These are phyloP conservation scores for Cyclotella sp. DNA, from an alignment of 108 stramenopile genomes.

Conservation along the genomic window DNA sequence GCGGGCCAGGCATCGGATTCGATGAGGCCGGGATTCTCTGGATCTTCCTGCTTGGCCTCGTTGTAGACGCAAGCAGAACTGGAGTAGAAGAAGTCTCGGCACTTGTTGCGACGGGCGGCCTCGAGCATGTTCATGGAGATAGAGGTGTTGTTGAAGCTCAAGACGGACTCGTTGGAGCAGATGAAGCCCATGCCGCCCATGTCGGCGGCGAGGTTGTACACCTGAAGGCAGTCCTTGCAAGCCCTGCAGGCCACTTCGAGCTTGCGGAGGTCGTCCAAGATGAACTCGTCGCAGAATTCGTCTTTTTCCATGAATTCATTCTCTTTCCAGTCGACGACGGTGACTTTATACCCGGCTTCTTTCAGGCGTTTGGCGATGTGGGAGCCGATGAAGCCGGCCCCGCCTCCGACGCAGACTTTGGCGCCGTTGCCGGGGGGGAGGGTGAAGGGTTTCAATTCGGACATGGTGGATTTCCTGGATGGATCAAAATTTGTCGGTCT, in stretches of 20 bases:
- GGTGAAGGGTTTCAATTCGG: constrained; percentile 66
- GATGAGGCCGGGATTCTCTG: constrained; percentile 93
- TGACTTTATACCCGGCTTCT: constrained; percentile 90
- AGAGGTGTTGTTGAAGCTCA: constrained; percentile 99
- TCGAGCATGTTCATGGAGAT: constrained; percentile 99
- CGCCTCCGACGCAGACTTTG: constrained; percentile 95
- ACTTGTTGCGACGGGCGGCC: constrained; percentile 91
- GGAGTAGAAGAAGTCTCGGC: constrained; percentile 95
- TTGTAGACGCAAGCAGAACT: constrained; percentile 98
- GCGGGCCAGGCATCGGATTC: constrained; percentile 99
- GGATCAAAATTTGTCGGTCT: neutral
- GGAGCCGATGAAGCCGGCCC: constrained; percentile 97
- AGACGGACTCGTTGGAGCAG: constrained; percentile 95
- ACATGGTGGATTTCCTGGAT: constrained; percentile 23
- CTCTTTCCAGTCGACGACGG: constrained; percentile 95
- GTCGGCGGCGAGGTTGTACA: constrained; percentile 99
- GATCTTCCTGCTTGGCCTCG: constrained; percentile 98
- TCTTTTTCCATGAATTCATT: constrained; percentile 97
- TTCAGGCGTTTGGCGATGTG: constrained; percentile 98
- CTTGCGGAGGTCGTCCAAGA: constrained; percentile 93
- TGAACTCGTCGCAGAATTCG: constrained; percentile 98
- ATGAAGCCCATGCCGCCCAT: constrained; percentile 99
- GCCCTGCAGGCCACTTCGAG: constrained; percentile 94
- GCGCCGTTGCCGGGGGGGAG: constrained; percentile 82
- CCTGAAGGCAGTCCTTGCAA: constrained; percentile 93